Conservation (phyloP, 2,329 filamentous ascomycete genomes). For the Phyllosticta citribraziliensis region DNA sequence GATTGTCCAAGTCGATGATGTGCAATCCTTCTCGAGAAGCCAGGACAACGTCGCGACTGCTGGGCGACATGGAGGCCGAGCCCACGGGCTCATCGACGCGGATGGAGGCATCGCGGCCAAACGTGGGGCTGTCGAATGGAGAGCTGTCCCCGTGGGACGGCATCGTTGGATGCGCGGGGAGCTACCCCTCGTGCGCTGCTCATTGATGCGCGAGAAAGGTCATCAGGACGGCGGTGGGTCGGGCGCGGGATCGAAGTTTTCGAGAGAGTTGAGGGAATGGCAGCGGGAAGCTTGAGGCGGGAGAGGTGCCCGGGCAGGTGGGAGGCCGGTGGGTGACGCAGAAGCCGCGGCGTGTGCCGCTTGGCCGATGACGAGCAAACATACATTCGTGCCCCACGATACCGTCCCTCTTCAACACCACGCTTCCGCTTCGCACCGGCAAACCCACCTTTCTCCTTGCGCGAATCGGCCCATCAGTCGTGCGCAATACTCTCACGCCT, state of each 20-base stretch:
- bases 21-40: conserved; percentile 82
- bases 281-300: background rate
- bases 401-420: background rate
- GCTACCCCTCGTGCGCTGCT: conserved; percentile 5
- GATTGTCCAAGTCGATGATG: conserved; percentile 85
- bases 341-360: conserved; percentile 8
- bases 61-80: conserved; percentile 86
- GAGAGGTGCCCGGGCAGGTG: background rate
- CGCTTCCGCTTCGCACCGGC: background rate
- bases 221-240: background rate
- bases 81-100: conserved; percentile 71
- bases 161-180: conserved; percentile 4
- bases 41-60: conserved; percentile 79
- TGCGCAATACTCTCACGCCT: background rate
- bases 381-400: background rate
- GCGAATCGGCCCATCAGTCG: background rate
- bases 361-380: conserved; percentile 7
- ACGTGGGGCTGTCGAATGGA: conserved; percentile 77
- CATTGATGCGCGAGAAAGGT: background rate
- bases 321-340: conserved; percentile 4
- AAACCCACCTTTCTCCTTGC: background rate
- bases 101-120: conserved; percentile 75
- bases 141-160: conserved; percentile 22
- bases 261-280: background rate
- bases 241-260: background rate